Base-by-base conservation (phyloP, 1,284 basidiomycete genomes). In the Puccinia polysora region DNA sequence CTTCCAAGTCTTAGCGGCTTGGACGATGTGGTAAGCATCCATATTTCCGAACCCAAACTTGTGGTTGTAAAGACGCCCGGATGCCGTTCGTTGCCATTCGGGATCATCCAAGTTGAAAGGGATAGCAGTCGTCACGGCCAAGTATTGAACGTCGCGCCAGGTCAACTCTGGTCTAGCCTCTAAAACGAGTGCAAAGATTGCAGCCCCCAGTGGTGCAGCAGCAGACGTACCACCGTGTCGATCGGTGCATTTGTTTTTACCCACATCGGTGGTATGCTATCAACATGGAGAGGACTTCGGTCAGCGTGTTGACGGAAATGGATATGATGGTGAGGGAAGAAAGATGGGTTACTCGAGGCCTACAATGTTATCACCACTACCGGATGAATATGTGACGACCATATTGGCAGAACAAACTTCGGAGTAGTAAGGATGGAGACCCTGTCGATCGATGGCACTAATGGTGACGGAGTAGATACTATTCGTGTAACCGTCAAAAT, bases 401-500 rank as follows among this genome's bases (percentile, higher is more conserved):
- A 99, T 88, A 81, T 97, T 97, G 0, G 96, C 95, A 1, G 94
- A 88, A 80, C 96, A 99, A 65, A 92, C 83, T 80, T 99, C 96
- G 8, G 95, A 98, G 78, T 99, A 99, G 79, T 90, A 93, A 5
- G 96, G 96, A 79, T 97, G 95, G 49, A 91, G 81, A 10, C 93
- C 95, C 78, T 90, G 89, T 78, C 89, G 86, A 78, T 98, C 95
- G 73, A 97, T 84, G 0, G 96, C 91, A 8, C 92, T 89, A 34
- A 99, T 91, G 0, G 96, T 99, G 68, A 98, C 87, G 4, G 89
- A 92, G 81, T 93, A 97, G 75, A 97, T 96, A 76, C 89, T 91
- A 80, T 98, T 98, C 38, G 96, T 99, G 81, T 98, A 99, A 5
- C 96, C 96, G 77, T 98, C 96, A 79, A 99, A 98, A 81, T 99